Base-by-base conservation (phyloP, 768 basidiomycete genomes). In the Gyrodon lividus region DNA sequence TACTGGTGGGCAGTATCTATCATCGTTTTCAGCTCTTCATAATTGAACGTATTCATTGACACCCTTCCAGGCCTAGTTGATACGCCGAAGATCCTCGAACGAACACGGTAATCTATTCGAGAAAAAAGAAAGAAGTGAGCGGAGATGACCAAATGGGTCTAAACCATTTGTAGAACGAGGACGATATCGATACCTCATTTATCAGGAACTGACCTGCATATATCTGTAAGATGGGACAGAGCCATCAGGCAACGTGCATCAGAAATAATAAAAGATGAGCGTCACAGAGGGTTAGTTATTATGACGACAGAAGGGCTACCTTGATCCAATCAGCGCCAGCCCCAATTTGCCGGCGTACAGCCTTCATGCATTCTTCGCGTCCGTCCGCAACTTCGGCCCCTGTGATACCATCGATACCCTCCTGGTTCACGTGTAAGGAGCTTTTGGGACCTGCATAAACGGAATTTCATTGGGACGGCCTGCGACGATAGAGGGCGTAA, bases 321-420 rank as follows among this genome's bases (percentile, higher is more conserved):
- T 86, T 85, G 56, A 87, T 82, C 80, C 79, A 83, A 65, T 86
- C 85, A 4, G 84, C 79, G 6, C 83, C 83, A 12, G 80, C 77
- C 26, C 83, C 83, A 48, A 86, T 75, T 56, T 86, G 85, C 51
- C 73, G 74, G 23, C 83, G 72, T 5, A 84, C 80, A 12, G 77
- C 82, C 52, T 73, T 74, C 35, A 77, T 61, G 57, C 84, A 82
- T 30, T 73, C 80, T 28, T 76, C 77, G 20, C 74, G 66, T 1
- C 84, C 85, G 55, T 86, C 83, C 1, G 76, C 83, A 4, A 75
- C 73, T 51, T 83, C 78, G 8, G 82, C 81, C 6, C 84, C 81
- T 4, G 72, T 77, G 34, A 81, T 70, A 1, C 80, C 78, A 55
- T 86, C 80, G 7, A 83, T 69, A 6, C 80, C 82, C 51, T 82